Evolutionary conservation across 1,284 basidiomycete genomes (phyloP).

Genomic region (Cutaneotrichosporon arboriforme): DNA sequence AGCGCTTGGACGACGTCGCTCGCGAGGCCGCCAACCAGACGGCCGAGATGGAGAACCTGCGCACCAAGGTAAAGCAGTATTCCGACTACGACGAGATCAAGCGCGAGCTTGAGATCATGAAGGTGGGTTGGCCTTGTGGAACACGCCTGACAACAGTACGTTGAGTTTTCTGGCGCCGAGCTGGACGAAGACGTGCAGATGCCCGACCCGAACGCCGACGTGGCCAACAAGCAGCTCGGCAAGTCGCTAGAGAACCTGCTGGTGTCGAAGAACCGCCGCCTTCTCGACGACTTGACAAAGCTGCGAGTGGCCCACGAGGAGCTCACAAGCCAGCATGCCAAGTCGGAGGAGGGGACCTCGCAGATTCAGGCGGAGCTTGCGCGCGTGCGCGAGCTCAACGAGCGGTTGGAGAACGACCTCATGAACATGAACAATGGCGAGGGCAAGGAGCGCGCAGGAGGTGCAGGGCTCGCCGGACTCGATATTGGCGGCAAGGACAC

Average conservation of each 20-base stretch:
- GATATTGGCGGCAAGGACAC: constrained; percentile 58
- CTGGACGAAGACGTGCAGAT: constrained; percentile 62
- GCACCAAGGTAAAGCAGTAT: constrained; percentile 64
- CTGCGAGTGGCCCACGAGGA: constrained; percentile 78
- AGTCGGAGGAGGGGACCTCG: constrained; percentile 58
- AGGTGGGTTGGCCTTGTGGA: constrained; percentile 54
- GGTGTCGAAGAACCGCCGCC: constrained; percentile 85
- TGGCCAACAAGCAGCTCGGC: constrained; percentile 65
- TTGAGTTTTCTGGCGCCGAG: constrained; percentile 83
- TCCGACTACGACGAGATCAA: constrained; percentile 91
- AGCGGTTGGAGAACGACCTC: constrained; percentile 85
- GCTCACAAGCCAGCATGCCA: constrained; percentile 62
- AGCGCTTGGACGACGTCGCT: constrained; percentile 58
- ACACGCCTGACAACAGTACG: constrained; percentile 59
- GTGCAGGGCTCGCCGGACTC: constrained; percentile 59
- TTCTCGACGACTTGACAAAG: constrained; percentile 90
- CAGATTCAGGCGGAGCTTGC: constrained; percentile 62
- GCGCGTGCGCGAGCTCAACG: constrained; percentile 72
- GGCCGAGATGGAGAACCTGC: constrained; percentile 63
- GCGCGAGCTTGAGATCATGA: constrained; percentile 93
- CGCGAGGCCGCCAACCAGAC: constrained; percentile 59
- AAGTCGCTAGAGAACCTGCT: constrained; percentile 85
- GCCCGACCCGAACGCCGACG: constrained; percentile 79
- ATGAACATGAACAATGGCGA: constrained; percentile 60
- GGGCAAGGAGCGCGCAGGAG: constrained; percentile 7